These are phyloP conservation scores for Gigaspora rosea DNA, from an alignment of 192 early-diverging fungal species.

Conservation along the genomic window DNA sequence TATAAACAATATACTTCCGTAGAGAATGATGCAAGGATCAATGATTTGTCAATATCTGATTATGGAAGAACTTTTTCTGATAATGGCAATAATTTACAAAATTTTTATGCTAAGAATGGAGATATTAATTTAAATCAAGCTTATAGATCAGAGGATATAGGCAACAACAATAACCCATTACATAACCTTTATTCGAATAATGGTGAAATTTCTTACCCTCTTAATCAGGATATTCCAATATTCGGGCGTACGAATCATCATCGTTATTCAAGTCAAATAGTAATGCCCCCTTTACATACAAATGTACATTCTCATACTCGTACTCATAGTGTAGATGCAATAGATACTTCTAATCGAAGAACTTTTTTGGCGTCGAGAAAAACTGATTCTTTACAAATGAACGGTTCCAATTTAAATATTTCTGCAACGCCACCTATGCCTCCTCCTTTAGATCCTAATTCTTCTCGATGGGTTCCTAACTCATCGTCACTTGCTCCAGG, in stretches of 20 bases:
- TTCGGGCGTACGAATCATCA: not conserved
- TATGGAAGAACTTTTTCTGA: not conserved
- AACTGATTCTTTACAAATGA: not conserved
- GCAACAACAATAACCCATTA: too few species aligned
- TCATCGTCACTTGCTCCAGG: slow-evolving; percentile 34
- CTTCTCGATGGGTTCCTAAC: too few species aligned
- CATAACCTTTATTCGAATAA: too few species aligned
- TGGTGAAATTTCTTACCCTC: too few species aligned
- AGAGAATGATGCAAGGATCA: not conserved
- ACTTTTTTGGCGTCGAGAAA: not conserved
- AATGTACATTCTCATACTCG: not conserved
- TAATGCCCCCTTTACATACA: not conserved
- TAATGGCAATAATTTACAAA: slow-evolving; percentile 2
- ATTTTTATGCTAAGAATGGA: not conserved
- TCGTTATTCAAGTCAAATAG: not conserved
- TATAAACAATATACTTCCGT: slow-evolving; percentile 28
- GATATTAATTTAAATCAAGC: slow-evolving; percentile 10
- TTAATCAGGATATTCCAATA: too few species aligned
- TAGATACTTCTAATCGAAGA: not conserved
- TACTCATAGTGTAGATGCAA: not conserved
- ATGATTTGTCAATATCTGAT: not conserved
- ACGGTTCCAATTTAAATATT: not conserved
- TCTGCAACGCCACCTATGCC: not conserved
- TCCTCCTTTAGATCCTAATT: too few species aligned
- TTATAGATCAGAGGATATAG: not conserved